Conservation (phyloP, 2,329 filamentous ascomycete species). For the Periglandula ipomoeae region DNA sequence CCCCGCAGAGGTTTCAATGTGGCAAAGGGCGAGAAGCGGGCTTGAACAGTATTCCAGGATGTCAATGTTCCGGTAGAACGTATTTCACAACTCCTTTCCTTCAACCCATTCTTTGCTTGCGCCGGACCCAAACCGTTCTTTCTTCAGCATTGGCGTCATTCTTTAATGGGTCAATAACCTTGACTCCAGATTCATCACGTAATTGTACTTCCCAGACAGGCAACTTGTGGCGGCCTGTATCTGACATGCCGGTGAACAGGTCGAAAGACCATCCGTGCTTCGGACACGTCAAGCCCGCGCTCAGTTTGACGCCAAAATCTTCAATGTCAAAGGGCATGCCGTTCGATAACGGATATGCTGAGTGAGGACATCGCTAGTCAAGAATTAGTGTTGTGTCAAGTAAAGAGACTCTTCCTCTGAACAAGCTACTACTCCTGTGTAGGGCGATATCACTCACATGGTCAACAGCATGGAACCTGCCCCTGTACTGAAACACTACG, state of each 20-base stretch:
- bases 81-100: not conserved
- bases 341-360: conserved; percentile 54
- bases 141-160: conserved; percentile 6
- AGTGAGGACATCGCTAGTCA: conserved; percentile 55
- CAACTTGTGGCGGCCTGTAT: conserved; percentile 53
- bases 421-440: not conserved
- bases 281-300: conserved; percentile 55
- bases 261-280: conserved; percentile 68
- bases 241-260: conserved; percentile 50
- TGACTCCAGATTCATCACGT: conserved; percentile 18
- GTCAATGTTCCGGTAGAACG: not conserved
- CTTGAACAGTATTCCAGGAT: too few species aligned
- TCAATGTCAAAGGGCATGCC: conserved; percentile 61
- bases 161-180: conserved; percentile 6
- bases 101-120: conserved; percentile 29
- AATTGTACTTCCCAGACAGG: conserved; percentile 56
- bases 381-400: not conserved
- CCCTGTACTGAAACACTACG: conserved; percentile 54
- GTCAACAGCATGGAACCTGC: conserved; percentile 57
- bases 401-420: not conserved
- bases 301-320: conserved; percentile 57
- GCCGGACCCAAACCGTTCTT: conserved; percentile 34
- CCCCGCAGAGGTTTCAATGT: too few species aligned
- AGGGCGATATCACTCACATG: conserved; percentile 40
- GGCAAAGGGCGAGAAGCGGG: too few species aligned